Evolutionary conservation across 495 filamentous ascomycete species (phyloP), one percentile per base, ranked within the genome.

Genomic region (Hamigera avellanea): DNA sequence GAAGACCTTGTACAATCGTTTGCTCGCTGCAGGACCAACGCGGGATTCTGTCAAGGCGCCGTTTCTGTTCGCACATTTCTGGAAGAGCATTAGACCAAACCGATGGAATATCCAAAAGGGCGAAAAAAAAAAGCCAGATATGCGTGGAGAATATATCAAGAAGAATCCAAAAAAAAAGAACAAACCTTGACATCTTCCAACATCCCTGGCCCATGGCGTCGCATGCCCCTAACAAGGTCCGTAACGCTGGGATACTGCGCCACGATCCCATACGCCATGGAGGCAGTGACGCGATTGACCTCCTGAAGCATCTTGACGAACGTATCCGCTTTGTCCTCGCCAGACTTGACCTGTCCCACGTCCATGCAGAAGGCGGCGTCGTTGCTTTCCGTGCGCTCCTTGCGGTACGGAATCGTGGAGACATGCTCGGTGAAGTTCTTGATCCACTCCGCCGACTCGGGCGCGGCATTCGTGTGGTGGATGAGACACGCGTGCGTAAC

Each of bases 321-420:
- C 0, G 76, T 87, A 44, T 91, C 85, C 14, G 58, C 46, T 13
- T 71, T 62, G 33, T 75, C 73, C 14, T 78, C 72, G 29, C 83
- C 86, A 0, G 78, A 70, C 33, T 78, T 80, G 23, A 91, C 83
- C 51, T 91, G 86, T 0, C 86, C 86, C 0, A 62, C 58, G 26
- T 86, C 85, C 77, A 89, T 86, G 57, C 85, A 89, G 61, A 91
- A 91, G 2, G 74, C 70, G 6, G 79, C 75, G 21, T 72, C 65
- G 23, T 67, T 60, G 1, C 45, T 49, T 14, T 54, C 48, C 57
- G 69, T 65, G 14, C 59, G 59, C 40, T 72, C 57, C 5, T 49
- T 57, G 9, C 69, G 72, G 48, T 89, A 89, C 0, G 82, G 83
- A 19, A 82, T 76, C 0, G 78, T 82, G 26, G 78, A 79, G 43